These are phyloP conservation scores for Mallotus repandus DNA, from an alignment of 441 rosid species.

Conservation along the genomic window DNA sequence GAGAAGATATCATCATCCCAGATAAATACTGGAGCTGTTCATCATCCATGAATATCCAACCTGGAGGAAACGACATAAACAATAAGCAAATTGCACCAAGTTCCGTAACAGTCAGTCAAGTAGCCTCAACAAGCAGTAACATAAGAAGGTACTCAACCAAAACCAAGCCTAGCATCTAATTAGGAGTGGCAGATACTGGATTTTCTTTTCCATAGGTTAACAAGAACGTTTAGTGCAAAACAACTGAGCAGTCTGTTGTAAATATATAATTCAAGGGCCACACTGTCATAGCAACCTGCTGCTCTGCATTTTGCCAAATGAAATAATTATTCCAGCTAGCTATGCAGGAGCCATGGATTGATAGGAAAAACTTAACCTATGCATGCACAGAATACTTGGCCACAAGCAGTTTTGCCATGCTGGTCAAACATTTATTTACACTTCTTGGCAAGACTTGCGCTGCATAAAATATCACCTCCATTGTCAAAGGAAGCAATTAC, in stretches of 20 bases:
- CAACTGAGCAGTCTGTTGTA: neutral
- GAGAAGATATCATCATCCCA: conserved; percentile 50
- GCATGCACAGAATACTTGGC: neutral
- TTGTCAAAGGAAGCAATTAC: neutral
- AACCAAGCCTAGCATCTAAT: neutral
- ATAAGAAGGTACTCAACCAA: neutral
- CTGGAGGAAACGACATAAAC: conserved; percentile 38
- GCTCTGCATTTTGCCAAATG: no score
- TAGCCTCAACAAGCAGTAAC: neutral
- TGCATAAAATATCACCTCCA: neutral
- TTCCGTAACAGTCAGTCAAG: neutral
- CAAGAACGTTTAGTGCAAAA: no score
- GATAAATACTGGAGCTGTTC: conserved; percentile 82
- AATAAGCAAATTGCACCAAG: neutral
- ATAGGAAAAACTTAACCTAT: neutral
- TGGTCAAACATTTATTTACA: neutral
- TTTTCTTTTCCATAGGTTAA: no score
- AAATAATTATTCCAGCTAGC: neutral
- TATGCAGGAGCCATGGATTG: no score
- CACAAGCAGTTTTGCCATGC: neutral
- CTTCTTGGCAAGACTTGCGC: no score
- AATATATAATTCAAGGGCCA: neutral
- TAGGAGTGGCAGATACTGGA: no score
- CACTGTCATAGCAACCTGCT: neutral
- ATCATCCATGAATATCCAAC: conserved; percentile 80